A percentile compares a stretch with the other conserved stretches of the same genome.
These are phyloP conservation scores for Talaromyces sp. DNA, from an alignment of 2,329 filamentous ascomycete genomes.

Conservation along the genomic window DNA sequence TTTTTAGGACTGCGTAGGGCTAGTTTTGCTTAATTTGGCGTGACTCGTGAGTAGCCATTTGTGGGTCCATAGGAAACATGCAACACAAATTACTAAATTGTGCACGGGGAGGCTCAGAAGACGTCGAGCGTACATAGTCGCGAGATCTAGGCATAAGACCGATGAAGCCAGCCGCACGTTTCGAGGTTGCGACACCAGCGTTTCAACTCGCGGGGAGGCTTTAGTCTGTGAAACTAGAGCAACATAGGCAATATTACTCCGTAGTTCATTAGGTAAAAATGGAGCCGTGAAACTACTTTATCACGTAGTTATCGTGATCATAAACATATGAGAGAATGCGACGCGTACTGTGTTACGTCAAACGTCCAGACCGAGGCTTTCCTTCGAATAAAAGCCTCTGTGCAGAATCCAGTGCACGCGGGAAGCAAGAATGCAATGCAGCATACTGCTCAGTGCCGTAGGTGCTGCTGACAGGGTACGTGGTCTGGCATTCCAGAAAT, in stretches of 20 bases:
- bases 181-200: constrained; percentile 3
- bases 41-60: background rate
- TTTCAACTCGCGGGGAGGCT: constrained; percentile 14
- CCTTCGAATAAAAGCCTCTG: background rate
- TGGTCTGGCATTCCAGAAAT: background rate
- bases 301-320: background rate
- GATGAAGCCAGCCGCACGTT: constrained; percentile 3
- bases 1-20: constrained; percentile 3
- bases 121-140: constrained; percentile 3
- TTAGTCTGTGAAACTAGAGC: background rate
- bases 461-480: background rate
- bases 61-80: background rate
- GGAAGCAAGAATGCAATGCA: background rate
- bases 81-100: background rate
- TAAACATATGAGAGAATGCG: background rate
- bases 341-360: background rate
- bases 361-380: background rate
- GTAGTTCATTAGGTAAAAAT: background rate
- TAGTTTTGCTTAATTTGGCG: background rate
- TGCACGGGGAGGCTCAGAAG: constrained; percentile 4
- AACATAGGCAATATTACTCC: background rate
- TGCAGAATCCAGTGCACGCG: background rate
- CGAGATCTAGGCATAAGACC: constrained; percentile 14
- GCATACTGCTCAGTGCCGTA: background rate
- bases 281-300: background rate